These are phyloP conservation scores for Trametes versicolor DNA, from an alignment of 1,284 basidiomycete species.

Conservation along the genomic window DNA sequence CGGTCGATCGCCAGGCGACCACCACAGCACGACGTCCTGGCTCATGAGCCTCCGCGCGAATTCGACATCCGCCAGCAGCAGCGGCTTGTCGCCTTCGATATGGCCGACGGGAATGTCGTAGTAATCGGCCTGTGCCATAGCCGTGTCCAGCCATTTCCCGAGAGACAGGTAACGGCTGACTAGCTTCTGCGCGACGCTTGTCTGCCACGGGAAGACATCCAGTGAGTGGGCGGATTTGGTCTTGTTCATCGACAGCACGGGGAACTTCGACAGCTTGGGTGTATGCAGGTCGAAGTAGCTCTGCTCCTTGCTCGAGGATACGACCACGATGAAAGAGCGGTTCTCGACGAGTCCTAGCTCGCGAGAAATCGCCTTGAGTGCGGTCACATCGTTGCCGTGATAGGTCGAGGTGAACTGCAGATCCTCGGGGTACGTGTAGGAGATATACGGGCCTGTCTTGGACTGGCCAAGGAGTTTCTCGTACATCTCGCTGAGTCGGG, in stretches of 20 bases:
- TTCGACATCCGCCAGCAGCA: conserved; percentile 90
- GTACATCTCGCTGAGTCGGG: conserved; percentile 83
- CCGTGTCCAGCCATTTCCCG: conserved; percentile 85
- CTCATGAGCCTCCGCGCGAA: conserved; percentile 89
- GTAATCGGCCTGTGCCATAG: conserved; percentile 86
- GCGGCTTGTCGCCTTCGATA: conserved; percentile 89
- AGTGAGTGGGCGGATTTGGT: conserved; percentile 78
- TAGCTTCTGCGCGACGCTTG: conserved; percentile 81
- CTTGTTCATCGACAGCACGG: conserved; percentile 88
- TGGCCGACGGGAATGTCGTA: conserved; percentile 95
- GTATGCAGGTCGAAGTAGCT: conserved; percentile 85
- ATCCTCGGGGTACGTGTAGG: conserved; percentile 76
- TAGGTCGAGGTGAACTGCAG: conserved; percentile 82
- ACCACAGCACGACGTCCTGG: conserved; percentile 96
- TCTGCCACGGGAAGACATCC: conserved; percentile 84
- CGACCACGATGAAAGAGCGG: conserved; percentile 77
- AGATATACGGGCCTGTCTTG: conserved; percentile 53
- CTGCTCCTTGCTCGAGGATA: conserved; percentile 90
- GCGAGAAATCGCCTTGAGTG: conserved; percentile 89
- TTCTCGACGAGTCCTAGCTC: conserved; percentile 84
- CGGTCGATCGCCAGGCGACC: conserved; percentile 91
- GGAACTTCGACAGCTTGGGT: conserved; percentile 85
- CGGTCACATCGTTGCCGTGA: conserved; percentile 82
- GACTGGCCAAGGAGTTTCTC: conserved; percentile 62
- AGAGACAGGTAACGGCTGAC: conserved; percentile 84